Evolutionary conservation across 2,329 filamentous ascomycete species (phyloP), one percentile per base, ranked within the genome.

Genomic region (Ophiognomonia clavigignenti-juglandacearum): DNA sequence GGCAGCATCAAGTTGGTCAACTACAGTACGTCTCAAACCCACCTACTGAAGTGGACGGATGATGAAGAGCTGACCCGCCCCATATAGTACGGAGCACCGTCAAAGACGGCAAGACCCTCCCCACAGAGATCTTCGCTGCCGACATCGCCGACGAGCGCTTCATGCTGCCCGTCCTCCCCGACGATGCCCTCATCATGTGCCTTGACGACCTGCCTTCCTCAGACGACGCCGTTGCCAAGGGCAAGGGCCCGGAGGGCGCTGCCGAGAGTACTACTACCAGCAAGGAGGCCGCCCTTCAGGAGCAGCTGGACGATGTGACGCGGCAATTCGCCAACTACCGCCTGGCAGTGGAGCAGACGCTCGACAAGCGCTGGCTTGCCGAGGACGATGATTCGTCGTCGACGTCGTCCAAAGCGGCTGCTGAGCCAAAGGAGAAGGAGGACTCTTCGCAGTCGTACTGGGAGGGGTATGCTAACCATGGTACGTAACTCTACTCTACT

Each of bases 111-210:
- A 56, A 63, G 27, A 35, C 67, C 6, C 61, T 80, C 3, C 80
- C 80, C 1, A 72, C 77, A 48, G 67, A 84, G 36, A 82, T 88
- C 48, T 73, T 80, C 3, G 70, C 71, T 29, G 69, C 72, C 2
- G 72, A 82, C 22, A 82, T 96, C 53, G 75, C 82, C n/a, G 92
- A 97, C 54, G 75, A 78, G 54, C 43, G 43, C 14, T 95, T 83
- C 60, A 73, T 98, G 49, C 86, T 86, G 61, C 93, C 93, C 0
- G 83, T 90, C 4, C 69, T 98, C 7, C 85, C 93, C 49, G 89
- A 96, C 56, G 93, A 98, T 63, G 87, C 91, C 4, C 72, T 97
- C 44, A 80, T 98, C 26, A 90, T 95, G 61, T 87, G 80, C 47
- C 73, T 98, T 18, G 92, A 95, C 54, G 93, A 96, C 53, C 72